Evolutionary conservation across 2,329 filamentous ascomycete species (phyloP), one percentile per base, ranked within the genome.

Genomic region (Colletotrichum filicis): DNA sequence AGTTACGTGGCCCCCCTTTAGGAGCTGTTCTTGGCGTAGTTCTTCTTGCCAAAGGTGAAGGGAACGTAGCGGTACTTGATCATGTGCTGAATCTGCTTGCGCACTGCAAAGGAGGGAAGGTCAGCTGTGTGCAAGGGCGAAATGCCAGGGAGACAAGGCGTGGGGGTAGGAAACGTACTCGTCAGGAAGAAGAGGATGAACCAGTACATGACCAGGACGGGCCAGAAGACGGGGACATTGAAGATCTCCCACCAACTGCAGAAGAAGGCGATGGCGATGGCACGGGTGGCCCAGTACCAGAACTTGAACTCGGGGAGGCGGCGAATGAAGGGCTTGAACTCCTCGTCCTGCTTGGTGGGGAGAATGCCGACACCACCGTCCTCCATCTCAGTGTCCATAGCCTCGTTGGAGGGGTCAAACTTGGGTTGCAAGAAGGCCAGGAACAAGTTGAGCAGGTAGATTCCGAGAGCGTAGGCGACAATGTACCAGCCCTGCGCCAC

Each of bases 41-140:
- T 92, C 76, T 94, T 89, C 90, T 98, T 98, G 84, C 95, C 95
- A 76, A 97, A 91, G 53, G 94, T 92, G 86, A 98, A 98, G 53
- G 95, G 95, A 35, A 98, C 95, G 82, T 98, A 99, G 85, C 96
- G 94, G 88, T 98, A 99, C 88, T 98, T 99, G 90, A 99, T 96
- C 97, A 99, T 99, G 87, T 98, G 97, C 87, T 99, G 97, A 79
- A 99, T 99, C 87, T 99, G 97, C 88, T 97, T 94, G 85, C 97
- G 92, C 97, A 99, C 95, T 97, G 78, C 35, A 26, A n/a, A 56
- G 14, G 42, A 26, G 30, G 14, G 14, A 7, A 8, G 37, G 61
- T 62, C 56, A 60, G 58, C 65, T 28, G 24, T 59, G 49, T 42
- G 61, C 35, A 57, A 68, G 52, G 63, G 19, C 11, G 8, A 26